Evolutionary conservation across 2,329 filamentous ascomycete genomes (phyloP).

Genomic region (Zasmidium cellare): DNA sequence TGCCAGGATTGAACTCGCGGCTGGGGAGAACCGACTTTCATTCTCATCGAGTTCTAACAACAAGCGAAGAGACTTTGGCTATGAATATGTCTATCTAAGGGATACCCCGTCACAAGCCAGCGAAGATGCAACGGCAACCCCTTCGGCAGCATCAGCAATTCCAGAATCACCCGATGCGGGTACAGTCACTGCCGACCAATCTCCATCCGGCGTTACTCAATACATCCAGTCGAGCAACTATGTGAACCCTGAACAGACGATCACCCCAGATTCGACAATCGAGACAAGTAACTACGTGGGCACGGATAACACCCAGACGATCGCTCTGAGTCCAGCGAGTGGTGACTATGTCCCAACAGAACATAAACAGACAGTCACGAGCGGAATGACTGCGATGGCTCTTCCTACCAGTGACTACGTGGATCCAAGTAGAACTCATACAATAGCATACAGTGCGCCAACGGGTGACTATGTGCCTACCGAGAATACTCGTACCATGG

Average conservation of each 20-base stretch:
- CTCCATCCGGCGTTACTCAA: too few species aligned
- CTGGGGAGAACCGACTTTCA: background rate
- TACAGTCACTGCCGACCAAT: too few species aligned
- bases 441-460: background rate
- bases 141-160: too few species aligned
- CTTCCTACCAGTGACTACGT: background rate
- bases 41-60: background rate
- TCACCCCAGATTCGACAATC: background rate
- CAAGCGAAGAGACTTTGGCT: background rate
- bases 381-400: too few species aligned
- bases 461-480: background rate
- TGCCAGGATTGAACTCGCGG: constrained; percentile 12
- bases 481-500: background rate
- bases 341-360: too few species aligned
- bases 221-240: background rate
- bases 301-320: background rate
- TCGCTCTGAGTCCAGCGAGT: background rate
- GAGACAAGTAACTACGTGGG: background rate
- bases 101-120: background rate
- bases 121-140: background rate
- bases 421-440: background rate
- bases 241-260: background rate
- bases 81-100: background rate
- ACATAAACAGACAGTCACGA: too few species aligned
- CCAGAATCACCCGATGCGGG: too few species aligned